Evolutionary conservation across 768 basidiomycete genomes (phyloP), one percentile per base, ranked within the genome.

Genomic region (Rhizopogon salebrosus): DNA sequence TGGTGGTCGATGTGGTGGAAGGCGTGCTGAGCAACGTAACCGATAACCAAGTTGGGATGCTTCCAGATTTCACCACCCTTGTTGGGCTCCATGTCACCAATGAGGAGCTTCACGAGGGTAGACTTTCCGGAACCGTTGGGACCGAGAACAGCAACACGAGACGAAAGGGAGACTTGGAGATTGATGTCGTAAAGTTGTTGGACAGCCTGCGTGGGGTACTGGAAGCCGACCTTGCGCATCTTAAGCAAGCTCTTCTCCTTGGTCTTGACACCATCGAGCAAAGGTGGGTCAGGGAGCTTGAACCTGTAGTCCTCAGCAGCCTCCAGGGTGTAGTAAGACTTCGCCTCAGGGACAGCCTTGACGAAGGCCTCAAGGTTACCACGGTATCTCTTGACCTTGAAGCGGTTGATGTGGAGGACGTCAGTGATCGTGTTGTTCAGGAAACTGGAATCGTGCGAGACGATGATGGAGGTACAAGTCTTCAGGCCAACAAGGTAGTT

Each of bases 1-100:
- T 98, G 95, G 72, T 92, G 76, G 71, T 98, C 95, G 67, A 98
- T 98, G 72, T 98, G 95, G 80, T 98, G 95, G 94, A 98, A 98
- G 56, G 95, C 95, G 73, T 98, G 95, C 74, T 98, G 95, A 38
- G 95, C 95, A 60, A 98, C 95, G 76, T 98, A 98, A 66, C 95
- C 95, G 58, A 98, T 95, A 75, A 98, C 95, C 83, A 98, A 80
- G 82, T 98, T 98, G 57, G 95, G 95, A 77, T 98, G 95, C 78
- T 95, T 98, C 95, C 95, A 98, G 74, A 89, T 86, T 74, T 94
- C 92, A 80, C 95, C 95, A 57, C 91, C 91, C 76, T 85, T 88
- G 84, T 97, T 97, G 58, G 89, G 80, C 73, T 98, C 95, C 80
- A 90, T 89, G 71, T 98, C 95, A 60, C 94, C 95, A 57, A 92